Conservation (phyloP, 202 grass and related monocot species). For the Miscanthus sacchariflorus region DNA sequence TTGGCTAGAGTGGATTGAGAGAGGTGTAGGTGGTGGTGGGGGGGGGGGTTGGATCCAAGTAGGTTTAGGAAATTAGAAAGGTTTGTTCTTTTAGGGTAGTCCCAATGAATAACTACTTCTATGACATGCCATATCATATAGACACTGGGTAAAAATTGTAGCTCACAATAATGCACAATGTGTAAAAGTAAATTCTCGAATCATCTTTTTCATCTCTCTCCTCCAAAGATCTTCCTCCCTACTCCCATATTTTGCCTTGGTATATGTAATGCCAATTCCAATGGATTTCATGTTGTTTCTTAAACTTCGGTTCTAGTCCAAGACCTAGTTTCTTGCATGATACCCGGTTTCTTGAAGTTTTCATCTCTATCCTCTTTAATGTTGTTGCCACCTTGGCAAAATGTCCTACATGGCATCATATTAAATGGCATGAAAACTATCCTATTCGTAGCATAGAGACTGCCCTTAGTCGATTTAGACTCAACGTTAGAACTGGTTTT, state of each 20-base stretch:
- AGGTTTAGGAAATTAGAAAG: background rate
- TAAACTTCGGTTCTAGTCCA: background rate
- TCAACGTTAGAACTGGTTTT: too few relatives aligned
- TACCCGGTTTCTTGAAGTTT: too few relatives aligned
- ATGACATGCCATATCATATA: background rate
- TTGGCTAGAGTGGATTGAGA: too few relatives aligned
- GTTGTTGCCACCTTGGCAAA: too few relatives aligned
- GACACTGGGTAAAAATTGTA: background rate
- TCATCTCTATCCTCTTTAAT: too few relatives aligned
- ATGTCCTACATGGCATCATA: too few relatives aligned
- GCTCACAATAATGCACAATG: background rate
- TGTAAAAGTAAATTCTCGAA: background rate
- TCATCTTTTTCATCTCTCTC: background rate
- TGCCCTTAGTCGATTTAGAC: too few relatives aligned
- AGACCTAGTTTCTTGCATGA: background rate
- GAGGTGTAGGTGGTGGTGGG: too few relatives aligned
- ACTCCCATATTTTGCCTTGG: background rate
- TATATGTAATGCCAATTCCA: background rate
- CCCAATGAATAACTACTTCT: background rate
- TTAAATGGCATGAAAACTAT: too few relatives aligned
- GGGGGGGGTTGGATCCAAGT: background rate
- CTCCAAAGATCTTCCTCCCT: background rate
- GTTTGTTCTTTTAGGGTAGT: background rate
- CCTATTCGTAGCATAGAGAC: too few relatives aligned
- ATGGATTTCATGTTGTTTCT: background rate